These are phyloP conservation scores for Cladosporium halotolerans DNA, from an alignment of 2,329 filamentous ascomycete species.

Conservation along the genomic window DNA sequence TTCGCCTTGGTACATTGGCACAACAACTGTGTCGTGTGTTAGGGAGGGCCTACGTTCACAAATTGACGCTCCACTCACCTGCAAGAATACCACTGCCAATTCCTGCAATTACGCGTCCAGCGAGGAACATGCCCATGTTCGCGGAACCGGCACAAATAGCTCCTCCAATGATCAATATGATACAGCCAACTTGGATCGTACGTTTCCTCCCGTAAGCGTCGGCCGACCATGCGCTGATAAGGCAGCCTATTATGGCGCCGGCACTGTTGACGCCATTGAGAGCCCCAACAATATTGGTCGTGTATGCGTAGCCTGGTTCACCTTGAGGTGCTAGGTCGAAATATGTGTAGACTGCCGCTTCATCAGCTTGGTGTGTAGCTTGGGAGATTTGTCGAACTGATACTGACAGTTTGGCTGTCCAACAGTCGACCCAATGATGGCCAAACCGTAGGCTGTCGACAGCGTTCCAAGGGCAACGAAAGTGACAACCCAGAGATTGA, in stretches of 20 bases:
- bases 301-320: conserved; percentile 37
- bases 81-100: conserved; percentile 33
- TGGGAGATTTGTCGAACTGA: background rate
- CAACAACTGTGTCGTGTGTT: conserved; percentile 11
- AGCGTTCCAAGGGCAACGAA: conserved; percentile 28
- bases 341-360: conserved; percentile 32
- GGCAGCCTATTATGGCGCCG: conserved; percentile 35
- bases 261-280: conserved; percentile 42
- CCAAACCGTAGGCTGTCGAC: conserved; percentile 31
- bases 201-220: conserved; percentile 34
- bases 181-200: conserved; percentile 33
- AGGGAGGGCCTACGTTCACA: no score
- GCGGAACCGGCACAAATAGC: conserved; percentile 35
- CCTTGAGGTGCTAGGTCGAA: conserved; percentile 35
- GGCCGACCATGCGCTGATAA: conserved; percentile 35
- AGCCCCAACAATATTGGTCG: conserved; percentile 39
- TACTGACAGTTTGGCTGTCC: conserved; percentile 38
- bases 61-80: conserved; percentile 7
- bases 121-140: conserved; percentile 37
- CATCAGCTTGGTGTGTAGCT: background rate
- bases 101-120: conserved; percentile 34
- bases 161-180: conserved; percentile 35
- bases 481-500: conserved; percentile 30
- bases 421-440: conserved; percentile 39
- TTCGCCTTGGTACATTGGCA: conserved; percentile 37